Percentiles rank a stretch among this genome's conserved stretches.
Conservation (phyloP, 2,329 filamentous ascomycete species). For the Penicillium vulpinum region DNA sequence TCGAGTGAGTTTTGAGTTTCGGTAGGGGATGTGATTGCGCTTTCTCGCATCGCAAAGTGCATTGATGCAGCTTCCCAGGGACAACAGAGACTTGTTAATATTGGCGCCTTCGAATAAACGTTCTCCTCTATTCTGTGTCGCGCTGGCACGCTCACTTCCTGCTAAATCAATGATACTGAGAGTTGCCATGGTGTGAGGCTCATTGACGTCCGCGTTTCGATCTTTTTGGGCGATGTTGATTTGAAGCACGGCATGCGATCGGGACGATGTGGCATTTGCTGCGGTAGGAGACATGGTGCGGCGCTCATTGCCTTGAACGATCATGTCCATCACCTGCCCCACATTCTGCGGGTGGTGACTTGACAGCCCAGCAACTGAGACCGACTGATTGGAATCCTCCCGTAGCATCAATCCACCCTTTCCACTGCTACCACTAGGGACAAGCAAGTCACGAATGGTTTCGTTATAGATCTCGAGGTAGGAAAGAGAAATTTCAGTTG, state of each 20-base stretch:
- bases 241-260: constrained; percentile 94
- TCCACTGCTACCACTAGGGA: constrained; percentile 78
- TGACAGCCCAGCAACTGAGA: constrained; percentile 85
- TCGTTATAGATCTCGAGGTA: constrained; percentile 99
- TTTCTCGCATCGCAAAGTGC: constrained; percentile 91
- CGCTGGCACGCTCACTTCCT: constrained; percentile 91
- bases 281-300: constrained; percentile 95
- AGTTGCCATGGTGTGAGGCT: constrained; percentile 97
- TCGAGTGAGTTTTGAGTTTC: constrained; percentile 95
- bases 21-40: constrained; percentile 91
- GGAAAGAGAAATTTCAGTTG: constrained; percentile 85
- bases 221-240: constrained; percentile 96
- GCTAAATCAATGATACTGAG: constrained; percentile 97
- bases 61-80: constrained; percentile 95
- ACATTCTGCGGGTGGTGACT: constrained; percentile 90
- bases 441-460: constrained; percentile 90
- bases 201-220: constrained; percentile 84
- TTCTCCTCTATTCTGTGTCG: constrained; percentile 94
- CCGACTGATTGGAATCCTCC: constrained; percentile 89
- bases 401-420: constrained; percentile 86
- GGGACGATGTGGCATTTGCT: constrained; percentile 94
- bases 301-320: constrained; percentile 89
- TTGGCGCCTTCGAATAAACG: constrained; percentile 91
- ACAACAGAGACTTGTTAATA: constrained; percentile 97
- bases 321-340: constrained; percentile 98